These are phyloP conservation scores for Beta vulgaris DNA, from an alignment of 148 eudicot genomes.

Conservation along the genomic window DNA sequence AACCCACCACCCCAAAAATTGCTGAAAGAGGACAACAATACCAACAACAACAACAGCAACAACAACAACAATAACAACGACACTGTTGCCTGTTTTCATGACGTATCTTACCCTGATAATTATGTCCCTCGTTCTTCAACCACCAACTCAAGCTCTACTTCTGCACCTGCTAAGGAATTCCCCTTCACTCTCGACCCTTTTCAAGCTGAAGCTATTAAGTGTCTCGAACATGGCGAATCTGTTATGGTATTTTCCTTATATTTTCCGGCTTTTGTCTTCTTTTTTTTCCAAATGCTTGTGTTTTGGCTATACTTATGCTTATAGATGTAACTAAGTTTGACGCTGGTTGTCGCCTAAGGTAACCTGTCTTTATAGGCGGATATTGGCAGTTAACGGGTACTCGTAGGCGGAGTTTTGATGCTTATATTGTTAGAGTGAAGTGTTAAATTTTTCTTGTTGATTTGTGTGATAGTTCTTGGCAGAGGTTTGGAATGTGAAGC, in stretches of 20 bases:
- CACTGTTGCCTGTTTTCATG: constrained; percentile 75
- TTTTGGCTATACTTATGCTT: not conserved
- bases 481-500: not conserved
- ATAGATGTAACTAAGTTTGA: too few species aligned
- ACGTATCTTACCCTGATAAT: constrained; percentile 81
- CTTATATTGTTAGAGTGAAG: too few species aligned
- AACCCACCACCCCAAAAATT: constrained; percentile 28
- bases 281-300: not conserved
- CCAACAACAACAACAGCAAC: not conserved
- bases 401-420: too few species aligned
- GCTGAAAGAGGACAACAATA: constrained; percentile 2
- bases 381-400: too few species aligned
- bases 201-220: constrained; percentile 84
- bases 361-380: too few species aligned
- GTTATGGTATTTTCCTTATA: constrained; percentile 61
- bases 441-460: not conserved
- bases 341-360: too few species aligned
- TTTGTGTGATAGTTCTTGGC: not conserved
- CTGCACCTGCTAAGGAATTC: constrained; percentile 71
- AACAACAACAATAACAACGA: not conserved
- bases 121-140: constrained; percentile 36
- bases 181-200: constrained; percentile 89
- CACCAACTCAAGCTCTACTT: constrained; percentile 21
- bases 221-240: constrained; percentile 78
- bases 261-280: not conserved